These are phyloP conservation scores for Neoboletus subvelutipes DNA, from an alignment of 768 basidiomycete species.

Conservation along the genomic window DNA sequence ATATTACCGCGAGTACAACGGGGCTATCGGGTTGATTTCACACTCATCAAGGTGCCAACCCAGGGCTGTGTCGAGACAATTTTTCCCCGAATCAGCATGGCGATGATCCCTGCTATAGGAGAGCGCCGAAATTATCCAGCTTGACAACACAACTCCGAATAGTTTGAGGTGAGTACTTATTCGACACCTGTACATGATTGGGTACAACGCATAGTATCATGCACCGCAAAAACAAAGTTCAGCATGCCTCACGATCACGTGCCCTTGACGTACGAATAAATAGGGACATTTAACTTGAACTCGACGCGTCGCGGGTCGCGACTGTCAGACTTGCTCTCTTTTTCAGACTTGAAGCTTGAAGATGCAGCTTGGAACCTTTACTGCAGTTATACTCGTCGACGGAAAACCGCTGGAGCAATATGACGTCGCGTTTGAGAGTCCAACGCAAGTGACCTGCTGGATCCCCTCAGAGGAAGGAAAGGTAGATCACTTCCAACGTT, in stretches of 20 bases:
- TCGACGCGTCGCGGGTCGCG: neutral
- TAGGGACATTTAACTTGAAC: too few species aligned
- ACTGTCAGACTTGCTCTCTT: neutral
- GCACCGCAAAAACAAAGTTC: too few species aligned
- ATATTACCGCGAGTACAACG: slow-evolving; percentile 2
- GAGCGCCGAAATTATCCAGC: neutral
- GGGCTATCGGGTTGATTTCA: neutral
- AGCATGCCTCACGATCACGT: neutral
- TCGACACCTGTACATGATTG: too few species aligned
- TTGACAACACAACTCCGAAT: neutral
- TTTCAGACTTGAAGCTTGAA: neutral
- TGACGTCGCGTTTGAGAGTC: slow-evolving; percentile 2
- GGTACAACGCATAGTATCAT: too few species aligned
- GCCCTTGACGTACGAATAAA: neutral
- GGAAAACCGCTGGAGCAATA: slow-evolving; percentile 14
- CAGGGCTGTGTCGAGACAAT: neutral
- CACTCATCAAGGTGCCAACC: neutral
- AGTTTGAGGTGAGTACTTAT: neutral
- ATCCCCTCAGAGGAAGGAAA: slow-evolving; percentile 25
- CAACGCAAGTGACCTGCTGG: slow-evolving; percentile 21
- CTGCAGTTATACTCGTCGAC: slow-evolving; percentile 14
- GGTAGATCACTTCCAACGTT: neutral
- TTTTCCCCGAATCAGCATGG: neutral
- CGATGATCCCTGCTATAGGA: neutral
- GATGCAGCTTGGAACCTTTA: slow-evolving; percentile 20